Evolutionary conservation across 345 rosid species (phyloP).

Genomic region (Eucalyptus marginata): DNA sequence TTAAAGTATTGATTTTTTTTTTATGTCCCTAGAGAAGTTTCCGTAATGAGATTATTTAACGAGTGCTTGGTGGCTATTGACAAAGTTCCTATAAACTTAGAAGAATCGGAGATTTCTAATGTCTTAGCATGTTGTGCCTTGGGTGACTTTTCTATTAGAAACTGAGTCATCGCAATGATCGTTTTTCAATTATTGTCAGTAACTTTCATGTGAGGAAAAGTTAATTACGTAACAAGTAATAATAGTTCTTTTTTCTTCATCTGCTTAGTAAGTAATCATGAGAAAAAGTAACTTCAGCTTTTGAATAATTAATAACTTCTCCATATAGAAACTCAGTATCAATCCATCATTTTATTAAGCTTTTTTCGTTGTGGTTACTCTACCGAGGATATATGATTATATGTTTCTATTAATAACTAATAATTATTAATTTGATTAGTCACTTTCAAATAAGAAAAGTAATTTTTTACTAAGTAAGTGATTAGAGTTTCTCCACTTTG

Average conservation of each 20-base stretch:
- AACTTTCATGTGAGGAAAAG: not conserved
- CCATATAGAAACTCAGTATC: accelerated
- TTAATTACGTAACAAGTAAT: not conserved
- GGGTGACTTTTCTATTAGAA: not conserved
- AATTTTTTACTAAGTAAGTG: not conserved
- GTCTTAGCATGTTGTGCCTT: not conserved
- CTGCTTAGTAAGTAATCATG: not conserved
- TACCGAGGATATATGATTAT: not conserved
- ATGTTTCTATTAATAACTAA: not conserved
- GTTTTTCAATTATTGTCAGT: not conserved
- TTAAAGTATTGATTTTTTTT: not conserved
- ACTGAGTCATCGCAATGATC: not conserved
- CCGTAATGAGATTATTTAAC: not conserved
- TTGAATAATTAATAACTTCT: not conserved
- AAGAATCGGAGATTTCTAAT: not conserved
- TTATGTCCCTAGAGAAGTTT: not conserved
- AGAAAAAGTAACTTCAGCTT: not conserved
- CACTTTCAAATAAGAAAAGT: not conserved
- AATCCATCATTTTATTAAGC: not conserved
- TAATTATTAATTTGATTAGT: not conserved
- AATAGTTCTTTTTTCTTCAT: not conserved
- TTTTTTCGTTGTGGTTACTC: not conserved
- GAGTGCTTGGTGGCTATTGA: no score
- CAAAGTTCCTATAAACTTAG: no score
- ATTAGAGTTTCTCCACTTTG: not conserved